Evolutionary conservation across 2,329 filamentous ascomycete species (phyloP).

Genomic region (Nemania sp.): DNA sequence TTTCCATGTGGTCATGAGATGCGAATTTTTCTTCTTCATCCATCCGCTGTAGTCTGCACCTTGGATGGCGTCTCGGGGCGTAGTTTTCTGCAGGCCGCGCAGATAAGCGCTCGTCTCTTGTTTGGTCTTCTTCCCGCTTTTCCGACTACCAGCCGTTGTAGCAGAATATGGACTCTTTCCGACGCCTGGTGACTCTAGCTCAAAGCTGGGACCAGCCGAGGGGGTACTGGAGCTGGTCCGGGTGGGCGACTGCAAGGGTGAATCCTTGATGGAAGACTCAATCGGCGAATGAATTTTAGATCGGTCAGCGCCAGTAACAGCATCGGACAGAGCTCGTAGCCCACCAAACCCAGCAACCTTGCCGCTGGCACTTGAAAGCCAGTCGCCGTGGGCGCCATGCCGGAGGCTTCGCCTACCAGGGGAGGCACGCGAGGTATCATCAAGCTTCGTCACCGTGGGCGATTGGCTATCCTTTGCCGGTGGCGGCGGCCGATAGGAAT

Average conservation of each 20-base stretch:
- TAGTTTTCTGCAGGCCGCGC: constrained; percentile 79
- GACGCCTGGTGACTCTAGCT: constrained; percentile 74
- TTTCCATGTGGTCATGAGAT: constrained; percentile 97
- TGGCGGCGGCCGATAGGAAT: constrained; percentile 56
- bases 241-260: constrained; percentile 65
- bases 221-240: constrained; percentile 77
- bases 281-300: constrained; percentile 55
- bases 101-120: constrained; percentile 95
- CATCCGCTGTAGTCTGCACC: constrained; percentile 93
- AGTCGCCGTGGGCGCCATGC: constrained; percentile 56
- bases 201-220: constrained; percentile 70
- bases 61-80: constrained; percentile 80
- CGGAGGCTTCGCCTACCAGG: constrained; percentile 50
- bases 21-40: constrained; percentile 99
- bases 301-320: constrained; percentile 59
- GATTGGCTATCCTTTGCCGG: constrained; percentile 58
- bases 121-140: constrained; percentile 72
- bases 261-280: constrained; percentile 57
- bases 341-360: constrained; percentile 62
- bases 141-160: constrained; percentile 53
- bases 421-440: constrained; percentile 50
- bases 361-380: constrained; percentile 60
- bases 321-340: constrained; percentile 85
- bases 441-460: constrained; percentile 65
- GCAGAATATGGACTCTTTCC: constrained; percentile 60